Conservation (phyloP, 2,329 filamentous ascomycete genomes). For the Ophiocordyceps camponoti-rufipedis region DNA sequence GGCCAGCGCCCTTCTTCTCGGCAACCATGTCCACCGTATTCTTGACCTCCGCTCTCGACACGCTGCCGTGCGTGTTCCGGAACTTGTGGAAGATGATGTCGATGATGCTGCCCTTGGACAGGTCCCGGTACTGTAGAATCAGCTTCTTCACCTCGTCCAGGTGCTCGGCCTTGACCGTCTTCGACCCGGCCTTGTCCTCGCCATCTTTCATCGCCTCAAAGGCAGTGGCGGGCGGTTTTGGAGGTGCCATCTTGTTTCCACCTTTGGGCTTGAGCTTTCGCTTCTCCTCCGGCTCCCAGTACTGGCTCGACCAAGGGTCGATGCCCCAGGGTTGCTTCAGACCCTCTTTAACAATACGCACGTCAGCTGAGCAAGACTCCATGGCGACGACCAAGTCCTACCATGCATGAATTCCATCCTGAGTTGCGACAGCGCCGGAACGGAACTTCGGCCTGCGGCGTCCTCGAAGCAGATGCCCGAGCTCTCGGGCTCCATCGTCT, state of each 20-base stretch:
- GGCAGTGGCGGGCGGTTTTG: slow-evolving; percentile 15
- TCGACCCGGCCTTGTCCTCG: slow-evolving; percentile 6
- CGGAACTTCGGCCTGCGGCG: slow-evolving; percentile 24
- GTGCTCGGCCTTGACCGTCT: slow-evolving; percentile 19
- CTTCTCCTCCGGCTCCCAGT: slow-evolving; percentile 45
- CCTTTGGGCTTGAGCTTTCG: slow-evolving; percentile 6
- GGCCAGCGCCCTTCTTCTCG: slow-evolving; percentile 18
- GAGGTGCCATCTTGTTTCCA: slow-evolving; percentile 13
- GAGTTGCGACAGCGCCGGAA: slow-evolving; percentile 36
- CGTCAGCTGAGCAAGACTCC: background rate
- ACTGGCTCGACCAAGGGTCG: slow-evolving; percentile 66
- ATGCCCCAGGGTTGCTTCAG: slow-evolving; percentile 39
- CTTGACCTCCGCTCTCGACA: slow-evolving; percentile 21
- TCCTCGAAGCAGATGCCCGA: slow-evolving; percentile 78
- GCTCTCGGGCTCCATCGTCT: slow-evolving; percentile 56
- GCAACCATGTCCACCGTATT: slow-evolving; percentile 22
- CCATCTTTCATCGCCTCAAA: slow-evolving; percentile 15
- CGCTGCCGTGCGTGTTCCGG: slow-evolving; percentile 8
- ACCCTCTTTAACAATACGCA: slow-evolving; percentile 15
- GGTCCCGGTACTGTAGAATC: slow-evolving; percentile 19
- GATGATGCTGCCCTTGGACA: slow-evolving; percentile 22
- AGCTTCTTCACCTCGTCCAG: slow-evolving; percentile 22
- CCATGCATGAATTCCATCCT: slow-evolving; percentile 59
- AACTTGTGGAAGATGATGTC: slow-evolving; percentile 21
- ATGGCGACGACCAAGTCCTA: slow-evolving; percentile 19